These are phyloP conservation scores for Alternaria burnsii DNA, from an alignment of 2,329 filamentous ascomycete species.

Conservation along the genomic window DNA sequence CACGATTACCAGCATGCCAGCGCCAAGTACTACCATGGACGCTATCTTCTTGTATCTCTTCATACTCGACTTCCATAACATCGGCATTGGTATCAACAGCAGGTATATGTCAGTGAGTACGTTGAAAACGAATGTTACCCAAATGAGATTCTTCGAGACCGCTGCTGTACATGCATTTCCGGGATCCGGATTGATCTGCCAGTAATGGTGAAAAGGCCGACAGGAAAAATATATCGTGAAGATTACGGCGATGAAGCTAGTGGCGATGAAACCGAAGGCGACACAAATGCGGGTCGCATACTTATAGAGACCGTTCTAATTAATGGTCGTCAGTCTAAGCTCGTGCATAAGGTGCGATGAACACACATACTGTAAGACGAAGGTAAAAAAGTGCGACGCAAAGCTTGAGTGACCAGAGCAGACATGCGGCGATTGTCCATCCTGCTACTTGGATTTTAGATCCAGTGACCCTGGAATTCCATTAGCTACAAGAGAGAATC, in stretches of 20 bases:
- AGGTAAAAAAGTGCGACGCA: conserved; percentile 66
- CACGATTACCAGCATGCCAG: conserved; percentile 65
- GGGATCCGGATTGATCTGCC: conserved; percentile 68
- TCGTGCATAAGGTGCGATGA: fast-evolving
- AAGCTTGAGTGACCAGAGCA: conserved; percentile 64
- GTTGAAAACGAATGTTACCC: background rate
- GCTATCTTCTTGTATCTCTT: conserved; percentile 61
- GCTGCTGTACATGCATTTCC: conserved; percentile 45
- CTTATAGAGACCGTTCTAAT: background rate
- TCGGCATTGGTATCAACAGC: conserved; percentile 65
- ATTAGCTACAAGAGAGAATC: background rate
- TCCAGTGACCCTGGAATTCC: background rate
- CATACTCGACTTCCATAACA: conserved; percentile 63
- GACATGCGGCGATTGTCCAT: conserved; percentile 63
- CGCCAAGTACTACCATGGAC: conserved; percentile 63
- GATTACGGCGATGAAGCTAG: background rate
- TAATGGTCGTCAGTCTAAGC: background rate
- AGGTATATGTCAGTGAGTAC: conserved; percentile 60
- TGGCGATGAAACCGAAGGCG: background rate
- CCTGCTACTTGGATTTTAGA: conserved; percentile 51
- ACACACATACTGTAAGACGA: conserved; percentile 53
- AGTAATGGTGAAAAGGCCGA: conserved; percentile 62
- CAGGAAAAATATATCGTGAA: background rate
- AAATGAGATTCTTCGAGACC: conserved; percentile 16
- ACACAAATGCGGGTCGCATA: background rate